Conservation (phyloP, 2,329 filamentous ascomycete species). For the Emergomyces africanus region DNA sequence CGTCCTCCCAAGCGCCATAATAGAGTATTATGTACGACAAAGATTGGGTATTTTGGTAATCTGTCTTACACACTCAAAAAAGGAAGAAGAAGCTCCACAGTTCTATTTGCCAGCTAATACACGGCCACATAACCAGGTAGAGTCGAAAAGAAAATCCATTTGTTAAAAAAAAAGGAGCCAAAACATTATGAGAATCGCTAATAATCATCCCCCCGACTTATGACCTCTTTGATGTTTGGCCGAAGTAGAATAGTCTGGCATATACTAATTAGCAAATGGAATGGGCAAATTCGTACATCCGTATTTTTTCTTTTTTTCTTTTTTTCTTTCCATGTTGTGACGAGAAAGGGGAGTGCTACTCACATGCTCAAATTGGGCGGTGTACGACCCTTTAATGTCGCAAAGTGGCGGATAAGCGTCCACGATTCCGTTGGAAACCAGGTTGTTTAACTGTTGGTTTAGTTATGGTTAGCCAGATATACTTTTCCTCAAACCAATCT, state of each 20-base stretch:
- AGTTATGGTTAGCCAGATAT: conserved; percentile 16
- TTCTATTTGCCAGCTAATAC: background rate
- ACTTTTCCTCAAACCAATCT: background rate
- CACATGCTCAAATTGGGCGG: conserved; percentile 89
- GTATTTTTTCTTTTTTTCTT: too few species aligned
- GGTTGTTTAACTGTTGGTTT: conserved; percentile 57
- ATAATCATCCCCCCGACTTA: conserved; percentile 76
- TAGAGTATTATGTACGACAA: too few species aligned
- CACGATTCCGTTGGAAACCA: conserved; percentile 71
- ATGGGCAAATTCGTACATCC: background rate
- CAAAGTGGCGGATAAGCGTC: conserved; percentile 81
- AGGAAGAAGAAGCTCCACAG: background rate
- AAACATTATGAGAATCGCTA: conserved; percentile 29
- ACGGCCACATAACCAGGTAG: background rate
- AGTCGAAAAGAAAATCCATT: background rate
- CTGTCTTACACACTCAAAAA: too few species aligned
- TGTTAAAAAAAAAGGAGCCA: background rate
- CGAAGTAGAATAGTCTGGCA: conserved; percentile 59
- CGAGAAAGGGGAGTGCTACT: conserved; percentile 33
- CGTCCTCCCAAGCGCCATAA: background rate
- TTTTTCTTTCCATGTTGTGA: background rate
- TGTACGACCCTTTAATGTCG: conserved; percentile 90
- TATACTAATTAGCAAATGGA: conserved; percentile 12
- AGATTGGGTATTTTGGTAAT: too few species aligned
- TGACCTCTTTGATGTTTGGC: conserved; percentile 73